Base-by-base conservation (phyloP, 345 rosid species). In the Salix suchowensis region DNA sequence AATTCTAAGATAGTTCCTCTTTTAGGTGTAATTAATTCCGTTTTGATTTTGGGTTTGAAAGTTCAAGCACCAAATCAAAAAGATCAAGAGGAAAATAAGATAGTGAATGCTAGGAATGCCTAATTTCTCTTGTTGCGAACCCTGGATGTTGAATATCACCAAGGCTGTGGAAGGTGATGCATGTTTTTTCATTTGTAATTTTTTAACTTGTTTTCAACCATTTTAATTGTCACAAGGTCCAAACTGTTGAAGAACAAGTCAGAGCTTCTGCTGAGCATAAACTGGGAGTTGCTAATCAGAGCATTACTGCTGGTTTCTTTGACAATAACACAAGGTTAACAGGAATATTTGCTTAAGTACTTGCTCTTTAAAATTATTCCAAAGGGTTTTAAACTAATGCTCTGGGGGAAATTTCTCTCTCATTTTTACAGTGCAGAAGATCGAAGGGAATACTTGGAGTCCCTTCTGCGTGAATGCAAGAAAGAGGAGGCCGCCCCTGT, bases 211-310 rank as follows among this genome's bases (percentile, higher is more conserved):
- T 66, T 7, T 55, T 40, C 58, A 66, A 68, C 48, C 44, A 50
- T 68, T 67, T 67, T 13, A 39, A 39, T 54, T 68, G 28, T 66
- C 68, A 10, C 66, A 80, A 93, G 98, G 98, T 92, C 78, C 87
- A 92, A 88, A 92, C 97, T 76, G 97, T 94, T 67, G 98, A 94
- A 86, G 97, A 94, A 82, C 97, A 94, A 90, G 98, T 94, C 39
- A 88, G 98, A 84, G 97, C 96, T 82, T 77, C 98, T 46, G 97
- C 98, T 21, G 97, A 94, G 84, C 98, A 94, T 86, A 94, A 94
- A 86, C 89, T 94, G 75, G 98, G 98, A 79, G 97, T 94, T 82
- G 98, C 97, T 82, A 92, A 94, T 84, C 98, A 94, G 89, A 94
- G 98, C 76, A 94, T 94, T 70, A 94, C 98, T 75, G 98, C 98